A percentile compares a stretch with the other conserved stretches of the same genome.
These are phyloP conservation scores for Stentor coeruleus DNA, from an alignment of 73 alveolate species.

Conservation along the genomic window DNA sequence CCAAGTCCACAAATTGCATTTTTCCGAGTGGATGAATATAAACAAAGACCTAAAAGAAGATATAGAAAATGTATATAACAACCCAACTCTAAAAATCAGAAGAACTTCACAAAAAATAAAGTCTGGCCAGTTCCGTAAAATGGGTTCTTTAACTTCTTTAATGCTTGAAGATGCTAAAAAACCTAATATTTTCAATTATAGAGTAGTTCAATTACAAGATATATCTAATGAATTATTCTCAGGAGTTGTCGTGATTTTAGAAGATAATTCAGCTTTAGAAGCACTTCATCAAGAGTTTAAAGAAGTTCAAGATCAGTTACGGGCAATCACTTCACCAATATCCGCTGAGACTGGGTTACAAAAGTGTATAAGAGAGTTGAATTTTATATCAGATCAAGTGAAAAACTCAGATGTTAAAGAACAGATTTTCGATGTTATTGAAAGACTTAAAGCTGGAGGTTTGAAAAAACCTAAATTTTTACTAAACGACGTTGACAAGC, in stretches of 20 bases:
- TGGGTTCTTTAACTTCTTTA: background rate
- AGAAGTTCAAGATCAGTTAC: slow-evolving; percentile 18
- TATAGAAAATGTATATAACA: background rate
- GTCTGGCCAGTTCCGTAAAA: background rate
- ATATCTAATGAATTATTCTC: background rate
- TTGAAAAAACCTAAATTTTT: background rate
- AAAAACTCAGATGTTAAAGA: background rate
- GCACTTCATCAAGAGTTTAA: slow-evolving; percentile 11
- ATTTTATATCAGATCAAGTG: background rate
- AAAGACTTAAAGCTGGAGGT: background rate
- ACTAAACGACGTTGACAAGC: background rate
- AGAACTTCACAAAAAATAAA: background rate
- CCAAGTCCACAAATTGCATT: background rate
- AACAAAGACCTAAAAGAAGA: background rate
- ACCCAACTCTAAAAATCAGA: background rate
- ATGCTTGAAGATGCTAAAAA: background rate
- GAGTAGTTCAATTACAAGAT: background rate
- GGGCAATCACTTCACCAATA: background rate
- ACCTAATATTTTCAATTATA: background rate
- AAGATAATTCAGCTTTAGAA: slow-evolving; percentile 5
- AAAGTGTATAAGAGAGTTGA: background rate
- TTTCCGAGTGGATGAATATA: background rate
- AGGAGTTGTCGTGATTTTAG: slow-evolving; percentile 17
- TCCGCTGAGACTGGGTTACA: slow-evolving; percentile 13
- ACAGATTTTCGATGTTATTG: background rate